Evolutionary conservation across 345 rosid species (phyloP).

Genomic region (Eucalyptus pumila): DNA sequence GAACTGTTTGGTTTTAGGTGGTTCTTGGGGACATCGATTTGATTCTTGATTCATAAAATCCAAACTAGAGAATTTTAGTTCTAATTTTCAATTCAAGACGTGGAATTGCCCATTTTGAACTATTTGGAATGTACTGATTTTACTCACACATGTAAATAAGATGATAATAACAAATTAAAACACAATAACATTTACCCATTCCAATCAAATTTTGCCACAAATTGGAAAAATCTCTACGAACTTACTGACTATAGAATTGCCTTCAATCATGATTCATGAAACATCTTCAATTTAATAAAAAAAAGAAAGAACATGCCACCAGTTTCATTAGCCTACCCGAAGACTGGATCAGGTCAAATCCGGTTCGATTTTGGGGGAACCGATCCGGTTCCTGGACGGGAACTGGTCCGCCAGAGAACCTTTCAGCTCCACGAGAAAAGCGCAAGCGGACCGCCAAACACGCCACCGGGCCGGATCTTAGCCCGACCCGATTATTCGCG

Average conservation of each 20-base stretch:
- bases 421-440: not conserved
- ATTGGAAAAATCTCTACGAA: not conserved
- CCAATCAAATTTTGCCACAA: not conserved
- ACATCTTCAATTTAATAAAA: not conserved
- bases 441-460: not conserved
- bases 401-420: not conserved
- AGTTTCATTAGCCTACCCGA: not conserved
- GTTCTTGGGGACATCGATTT: too few species aligned
- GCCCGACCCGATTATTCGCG: not conserved
- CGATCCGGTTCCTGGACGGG: not conserved
- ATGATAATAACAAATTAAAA: too few species aligned
- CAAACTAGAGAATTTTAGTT: too few species aligned
- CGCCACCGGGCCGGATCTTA: not conserved
- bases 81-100: fast-evolving
- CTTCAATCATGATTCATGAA: too few species aligned
- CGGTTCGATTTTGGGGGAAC: too few species aligned
- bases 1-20: fast-evolving
- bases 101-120: fast-evolving
- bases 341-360: not conserved
- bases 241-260: not conserved
- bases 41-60: too few species aligned
- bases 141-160: too few species aligned
- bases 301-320: not conserved
- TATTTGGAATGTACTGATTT: fast-evolving
- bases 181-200: not conserved